Percentiles rank a stretch among this genome's conserved stretches.
Conservation (phyloP, 2,329 filamentous ascomycete genomes). For the Sporothrix pseudoabietina region DNA sequence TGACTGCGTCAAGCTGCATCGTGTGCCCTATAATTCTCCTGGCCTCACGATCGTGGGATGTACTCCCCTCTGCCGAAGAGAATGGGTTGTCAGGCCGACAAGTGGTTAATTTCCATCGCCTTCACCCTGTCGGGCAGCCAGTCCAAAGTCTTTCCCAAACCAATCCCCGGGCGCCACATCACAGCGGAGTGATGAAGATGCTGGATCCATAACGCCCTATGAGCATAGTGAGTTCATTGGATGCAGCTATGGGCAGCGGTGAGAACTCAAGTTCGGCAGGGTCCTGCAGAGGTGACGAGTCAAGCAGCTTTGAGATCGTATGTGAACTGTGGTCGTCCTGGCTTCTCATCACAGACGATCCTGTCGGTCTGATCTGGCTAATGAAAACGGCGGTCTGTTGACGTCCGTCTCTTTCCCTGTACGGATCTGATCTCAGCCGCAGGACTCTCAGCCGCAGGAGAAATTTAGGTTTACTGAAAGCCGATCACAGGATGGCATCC, state of each 20-base stretch:
- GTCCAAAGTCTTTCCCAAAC: neutral
- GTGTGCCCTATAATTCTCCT: neutral
- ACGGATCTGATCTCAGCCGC: slow-evolving; percentile 12
- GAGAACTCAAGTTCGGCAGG: neutral
- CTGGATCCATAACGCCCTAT: neutral
- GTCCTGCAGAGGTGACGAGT: neutral
- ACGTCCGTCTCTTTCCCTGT: neutral
- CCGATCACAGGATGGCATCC: neutral
- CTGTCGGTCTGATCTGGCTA: neutral
- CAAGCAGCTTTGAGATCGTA: neutral
- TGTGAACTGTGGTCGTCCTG: neutral
- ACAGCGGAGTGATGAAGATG: neutral
- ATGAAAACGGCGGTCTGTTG: neutral
- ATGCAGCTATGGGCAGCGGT: neutral
- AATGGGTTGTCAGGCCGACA: slow-evolving; percentile 8
- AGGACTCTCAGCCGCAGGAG: slow-evolving; percentile 2
- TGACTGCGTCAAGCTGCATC: neutral
- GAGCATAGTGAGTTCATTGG: neutral
- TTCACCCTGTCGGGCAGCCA: neutral
- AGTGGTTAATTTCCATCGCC: neutral
- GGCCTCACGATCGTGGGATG: neutral
- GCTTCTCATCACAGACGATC: neutral
- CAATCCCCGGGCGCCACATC: slow-evolving; percentile 19
- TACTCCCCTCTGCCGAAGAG: neutral
- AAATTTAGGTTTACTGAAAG: neutral